phyloP scores from a whole-genome alignment of 331 rosid genomes.

The Malus hybrid region DNA sequence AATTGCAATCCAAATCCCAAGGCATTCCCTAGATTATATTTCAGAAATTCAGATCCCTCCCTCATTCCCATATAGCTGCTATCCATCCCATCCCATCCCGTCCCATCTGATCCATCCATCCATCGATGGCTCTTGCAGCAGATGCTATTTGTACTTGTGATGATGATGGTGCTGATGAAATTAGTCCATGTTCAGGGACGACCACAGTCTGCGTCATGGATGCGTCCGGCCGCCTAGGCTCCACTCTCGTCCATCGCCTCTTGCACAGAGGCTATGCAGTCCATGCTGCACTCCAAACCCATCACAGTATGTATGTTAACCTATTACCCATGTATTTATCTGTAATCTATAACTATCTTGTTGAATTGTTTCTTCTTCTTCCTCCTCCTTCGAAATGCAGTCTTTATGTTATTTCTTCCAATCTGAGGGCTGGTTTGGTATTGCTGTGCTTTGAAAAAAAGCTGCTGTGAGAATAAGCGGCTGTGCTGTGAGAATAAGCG shows the following conservation, averaged over 20 bases:
- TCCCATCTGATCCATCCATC: background rate
- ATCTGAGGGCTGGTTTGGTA: too few relatives aligned
- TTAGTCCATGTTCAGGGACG: background rate
- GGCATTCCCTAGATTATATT: background rate
- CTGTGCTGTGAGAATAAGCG: too few relatives aligned
- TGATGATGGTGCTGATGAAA: background rate
- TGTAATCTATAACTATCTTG: background rate
- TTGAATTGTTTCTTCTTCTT: background rate
- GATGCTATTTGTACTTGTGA: background rate
- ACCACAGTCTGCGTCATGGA: conserved; percentile 30
- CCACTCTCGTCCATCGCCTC: conserved; percentile 15
- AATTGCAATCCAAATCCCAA: background rate
- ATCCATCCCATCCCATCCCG: background rate
- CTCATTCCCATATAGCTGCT: too few relatives aligned
- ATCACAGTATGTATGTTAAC: background rate
- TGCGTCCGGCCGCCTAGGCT: conserved; percentile 24
- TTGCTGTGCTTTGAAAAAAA: too few relatives aligned
- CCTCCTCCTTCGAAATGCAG: background rate
- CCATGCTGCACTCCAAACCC: conserved; percentile 27
- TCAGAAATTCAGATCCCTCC: too few relatives aligned
- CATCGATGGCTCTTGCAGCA: background rate
- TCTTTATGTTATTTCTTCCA: background rate
- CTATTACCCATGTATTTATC: background rate
- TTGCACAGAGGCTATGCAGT: conserved; percentile 31
- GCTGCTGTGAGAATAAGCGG: too few relatives aligned